A percentile compares a stretch with the other conserved stretches of the same genome.
Evolutionary conservation across 2,329 filamentous ascomycete genomes (phyloP).

Genomic region (Ramularia endophylla): DNA sequence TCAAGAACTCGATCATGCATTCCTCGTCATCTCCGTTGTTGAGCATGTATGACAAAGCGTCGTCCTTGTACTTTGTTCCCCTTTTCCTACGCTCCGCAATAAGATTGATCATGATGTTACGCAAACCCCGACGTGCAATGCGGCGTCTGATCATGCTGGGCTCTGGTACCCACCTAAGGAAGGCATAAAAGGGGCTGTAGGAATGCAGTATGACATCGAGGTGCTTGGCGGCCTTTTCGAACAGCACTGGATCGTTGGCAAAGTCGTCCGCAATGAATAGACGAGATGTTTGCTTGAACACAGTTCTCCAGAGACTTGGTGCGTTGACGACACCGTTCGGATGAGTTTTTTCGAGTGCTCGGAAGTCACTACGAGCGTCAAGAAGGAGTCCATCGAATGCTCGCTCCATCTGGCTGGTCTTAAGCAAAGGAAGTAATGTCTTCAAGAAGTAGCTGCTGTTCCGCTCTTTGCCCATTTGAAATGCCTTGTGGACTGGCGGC

Average conservation of each 20-base stretch:
- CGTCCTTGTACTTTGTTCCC: constrained; percentile 37
- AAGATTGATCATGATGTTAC: constrained; percentile 42
- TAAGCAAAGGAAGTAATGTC: constrained; percentile 21
- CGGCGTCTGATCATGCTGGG: constrained; percentile 37
- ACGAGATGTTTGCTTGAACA: constrained; percentile 52
- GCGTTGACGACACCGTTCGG: constrained; percentile 41
- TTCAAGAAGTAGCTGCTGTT: constrained; percentile 18
- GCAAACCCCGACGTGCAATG: constrained; percentile 42
- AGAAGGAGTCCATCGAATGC: constrained; percentile 37
- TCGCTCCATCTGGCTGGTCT: constrained; percentile 15
- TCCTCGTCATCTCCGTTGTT: constrained; percentile 42
- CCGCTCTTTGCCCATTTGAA: not conserved
- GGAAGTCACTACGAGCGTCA: constrained; percentile 36
- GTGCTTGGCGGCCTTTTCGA: constrained; percentile 39
- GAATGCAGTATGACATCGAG: constrained; percentile 44
- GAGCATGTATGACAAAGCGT: constrained; percentile 49
- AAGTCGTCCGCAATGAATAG: constrained; percentile 49
- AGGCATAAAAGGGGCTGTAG: constrained; percentile 41
- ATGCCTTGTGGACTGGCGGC: constrained; percentile 6
- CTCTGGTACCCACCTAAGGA: constrained; percentile 49
- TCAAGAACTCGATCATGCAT: constrained; percentile 39
- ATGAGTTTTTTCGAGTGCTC: constrained; percentile 30
- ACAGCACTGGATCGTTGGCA: constrained; percentile 39
- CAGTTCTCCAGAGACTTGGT: constrained; percentile 45
- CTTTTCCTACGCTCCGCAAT: constrained; percentile 29